These are phyloP conservation scores for Pyrenophora tritici-repentis DNA, from an alignment of 2,329 filamentous ascomycete species.

Conservation along the genomic window DNA sequence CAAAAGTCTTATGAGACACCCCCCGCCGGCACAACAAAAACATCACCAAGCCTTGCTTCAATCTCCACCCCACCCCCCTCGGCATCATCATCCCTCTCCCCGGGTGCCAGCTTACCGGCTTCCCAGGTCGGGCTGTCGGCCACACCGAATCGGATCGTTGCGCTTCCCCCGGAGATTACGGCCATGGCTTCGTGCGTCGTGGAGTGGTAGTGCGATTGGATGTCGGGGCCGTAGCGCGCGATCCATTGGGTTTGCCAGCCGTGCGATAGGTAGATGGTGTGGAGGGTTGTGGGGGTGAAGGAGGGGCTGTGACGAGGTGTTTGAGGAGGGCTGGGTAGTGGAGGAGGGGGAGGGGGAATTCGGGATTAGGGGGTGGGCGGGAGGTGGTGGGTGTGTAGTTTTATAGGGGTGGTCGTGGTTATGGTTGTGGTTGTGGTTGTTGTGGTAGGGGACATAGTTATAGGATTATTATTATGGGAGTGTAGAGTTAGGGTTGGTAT, in stretches of 20 bases:
- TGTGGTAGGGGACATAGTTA: too few species aligned
- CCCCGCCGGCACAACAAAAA: conserved; percentile 63
- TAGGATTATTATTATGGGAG: too few species aligned
- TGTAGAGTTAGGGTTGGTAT: too few species aligned
- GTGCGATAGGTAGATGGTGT: conserved; percentile 55
- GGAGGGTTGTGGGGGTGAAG: conserved; percentile 41
- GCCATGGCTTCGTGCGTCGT: conserved; percentile 63
- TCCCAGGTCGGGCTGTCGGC: conserved; percentile 49
- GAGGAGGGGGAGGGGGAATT: conserved; percentile 52
- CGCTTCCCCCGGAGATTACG: conserved; percentile 57
- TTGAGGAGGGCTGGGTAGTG: conserved; percentile 57
- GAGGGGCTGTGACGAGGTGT: conserved; percentile 26
- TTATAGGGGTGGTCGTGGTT: too few species aligned
- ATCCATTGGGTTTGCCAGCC: conserved; percentile 63
- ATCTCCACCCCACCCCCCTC: conserved; percentile 59
- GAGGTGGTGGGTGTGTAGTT: conserved; percentile 21
- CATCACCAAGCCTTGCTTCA: conserved; percentile 58
- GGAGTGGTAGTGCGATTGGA: conserved; percentile 61
- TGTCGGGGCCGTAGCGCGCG: conserved; percentile 61
- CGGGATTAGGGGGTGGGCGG: conserved; percentile 48
- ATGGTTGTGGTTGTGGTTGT: too few species aligned
- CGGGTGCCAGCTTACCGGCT: conserved; percentile 32
- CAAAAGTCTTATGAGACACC: conserved; percentile 61
- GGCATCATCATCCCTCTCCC: conserved; percentile 48
- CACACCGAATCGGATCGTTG: conserved; percentile 61